These are phyloP conservation scores for Globisporangium nunn DNA, from an alignment of 352 stramenopile species.

Conservation along the genomic window DNA sequence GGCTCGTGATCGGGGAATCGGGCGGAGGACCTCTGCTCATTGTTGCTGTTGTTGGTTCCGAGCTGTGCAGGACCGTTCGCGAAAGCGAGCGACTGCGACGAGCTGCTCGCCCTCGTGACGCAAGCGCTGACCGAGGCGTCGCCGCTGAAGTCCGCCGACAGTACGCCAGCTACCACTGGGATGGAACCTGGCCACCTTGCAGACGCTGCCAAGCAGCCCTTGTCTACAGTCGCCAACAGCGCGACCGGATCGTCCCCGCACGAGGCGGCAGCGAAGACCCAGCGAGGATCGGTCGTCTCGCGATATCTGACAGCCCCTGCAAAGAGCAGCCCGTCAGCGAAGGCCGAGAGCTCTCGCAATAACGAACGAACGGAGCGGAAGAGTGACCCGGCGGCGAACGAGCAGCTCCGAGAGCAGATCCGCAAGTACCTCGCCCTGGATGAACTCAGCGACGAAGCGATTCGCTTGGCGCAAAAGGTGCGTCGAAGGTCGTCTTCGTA, in stretches of 20 bases:
- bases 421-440: constrained; percentile 38
- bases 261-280: neutral
- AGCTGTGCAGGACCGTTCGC: constrained; percentile 21
- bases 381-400: constrained; percentile 2
- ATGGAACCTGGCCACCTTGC: neutral
- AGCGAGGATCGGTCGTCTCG: constrained; percentile 5
- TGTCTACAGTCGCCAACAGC: neutral
- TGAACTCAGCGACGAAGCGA: constrained; percentile 27
- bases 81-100: constrained; percentile 28
- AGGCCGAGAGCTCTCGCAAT: neutral
- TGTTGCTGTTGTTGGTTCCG: neutral
- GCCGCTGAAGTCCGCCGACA: neutral
- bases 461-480: constrained; percentile 26
- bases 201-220: neutral
- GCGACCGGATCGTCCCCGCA: constrained; percentile 2
- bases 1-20: neutral
- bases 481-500: neutral
- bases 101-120: constrained; percentile 29
- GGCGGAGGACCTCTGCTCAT: neutral
- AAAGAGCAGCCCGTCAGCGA: neutral
- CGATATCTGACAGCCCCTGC: neutral
- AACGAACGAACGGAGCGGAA: neutral
- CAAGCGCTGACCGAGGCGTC: constrained; percentile 5
- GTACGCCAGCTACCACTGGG: neutral
- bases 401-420: constrained; percentile 24